Conservation (phyloP, 2,329 filamentous ascomycete genomes). For the Sclerotinia sclerotiorum region DNA sequence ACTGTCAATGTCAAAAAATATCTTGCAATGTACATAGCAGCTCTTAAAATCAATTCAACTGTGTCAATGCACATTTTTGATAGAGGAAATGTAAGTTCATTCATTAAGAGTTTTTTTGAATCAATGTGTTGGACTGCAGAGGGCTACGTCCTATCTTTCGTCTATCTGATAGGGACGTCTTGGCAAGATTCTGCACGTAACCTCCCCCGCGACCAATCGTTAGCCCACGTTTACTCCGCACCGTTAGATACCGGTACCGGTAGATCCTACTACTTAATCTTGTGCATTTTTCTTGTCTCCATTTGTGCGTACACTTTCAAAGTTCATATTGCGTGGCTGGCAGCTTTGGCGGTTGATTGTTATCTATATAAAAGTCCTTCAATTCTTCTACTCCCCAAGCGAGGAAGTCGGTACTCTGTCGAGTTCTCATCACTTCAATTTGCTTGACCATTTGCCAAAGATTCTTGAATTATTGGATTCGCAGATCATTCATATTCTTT, state of each 20-base stretch:
- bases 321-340: background rate
- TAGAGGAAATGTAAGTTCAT: background rate
- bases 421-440: background rate
- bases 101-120: background rate
- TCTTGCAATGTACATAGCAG: background rate
- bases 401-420: background rate
- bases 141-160: background rate
- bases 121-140: too few relatives aligned
- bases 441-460: background rate
- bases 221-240: constrained; percentile 6
- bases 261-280: background rate
- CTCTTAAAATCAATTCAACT: background rate
- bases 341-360: background rate
- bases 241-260: background rate
- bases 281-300: background rate
- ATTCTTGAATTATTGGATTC: background rate
- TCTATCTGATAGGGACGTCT: background rate
- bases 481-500: background rate
- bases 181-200: background rate
- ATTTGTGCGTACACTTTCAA: background rate
- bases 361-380: background rate
- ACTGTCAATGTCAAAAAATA: background rate
- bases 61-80: too few relatives aligned
- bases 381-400: background rate
- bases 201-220: constrained; percentile 1